phyloP scores from a whole-genome alignment of 305 asterid genomes.

The Solanum hybrid region DNA sequence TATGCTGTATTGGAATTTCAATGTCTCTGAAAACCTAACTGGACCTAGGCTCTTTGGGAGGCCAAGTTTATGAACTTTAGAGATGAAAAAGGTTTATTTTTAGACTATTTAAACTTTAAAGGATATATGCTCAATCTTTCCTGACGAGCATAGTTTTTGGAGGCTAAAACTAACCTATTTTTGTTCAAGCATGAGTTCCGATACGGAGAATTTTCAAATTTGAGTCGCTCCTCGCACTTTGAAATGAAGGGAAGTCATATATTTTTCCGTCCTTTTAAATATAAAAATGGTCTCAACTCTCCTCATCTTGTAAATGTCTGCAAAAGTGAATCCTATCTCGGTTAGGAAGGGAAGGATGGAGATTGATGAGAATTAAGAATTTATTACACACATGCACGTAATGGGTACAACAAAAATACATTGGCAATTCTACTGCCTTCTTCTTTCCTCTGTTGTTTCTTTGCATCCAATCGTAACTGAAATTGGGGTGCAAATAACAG shows the following conservation, averaged over 20 bases:
- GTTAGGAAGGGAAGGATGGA: not conserved
- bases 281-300: not conserved
- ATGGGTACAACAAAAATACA: not conserved
- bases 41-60: not conserved
- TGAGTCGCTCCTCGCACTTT: not conserved
- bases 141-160: not conserved
- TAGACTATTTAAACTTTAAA: not conserved
- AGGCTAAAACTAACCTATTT: not conserved
- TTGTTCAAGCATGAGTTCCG: not conserved
- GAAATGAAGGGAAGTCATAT: not conserved
- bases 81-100: not conserved
- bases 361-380: not conserved
- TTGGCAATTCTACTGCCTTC: not conserved
- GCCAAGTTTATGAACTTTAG: not conserved
- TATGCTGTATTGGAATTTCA: not conserved
- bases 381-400: not conserved
- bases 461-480: not conserved
- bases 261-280: not conserved
- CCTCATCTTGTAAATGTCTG: not conserved
- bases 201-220: not conserved
- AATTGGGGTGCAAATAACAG: not conserved
- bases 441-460: not conserved
- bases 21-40: not conserved
- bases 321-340: not conserved
- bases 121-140: not conserved